These are phyloP conservation scores for Mortierella sp. DNA, from an alignment of 371 early-diverging fungal genomes.

Conservation along the genomic window DNA sequence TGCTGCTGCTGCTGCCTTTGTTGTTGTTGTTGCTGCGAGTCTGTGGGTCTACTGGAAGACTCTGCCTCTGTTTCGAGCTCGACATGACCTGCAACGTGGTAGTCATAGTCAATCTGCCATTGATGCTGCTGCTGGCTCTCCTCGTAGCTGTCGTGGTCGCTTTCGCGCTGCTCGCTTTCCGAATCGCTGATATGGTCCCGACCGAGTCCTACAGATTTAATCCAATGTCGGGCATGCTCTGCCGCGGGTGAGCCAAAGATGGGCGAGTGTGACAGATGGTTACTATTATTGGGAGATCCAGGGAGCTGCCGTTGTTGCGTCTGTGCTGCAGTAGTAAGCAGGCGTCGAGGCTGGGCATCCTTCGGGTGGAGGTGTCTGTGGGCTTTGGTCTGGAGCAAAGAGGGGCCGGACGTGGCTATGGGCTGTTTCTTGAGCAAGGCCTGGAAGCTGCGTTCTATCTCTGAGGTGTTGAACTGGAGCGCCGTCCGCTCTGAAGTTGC, in stretches of 20 bases:
- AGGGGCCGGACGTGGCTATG: slow-evolving; percentile 26
- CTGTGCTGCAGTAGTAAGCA: slow-evolving; percentile 1
- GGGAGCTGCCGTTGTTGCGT: background rate
- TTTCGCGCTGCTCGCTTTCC: slow-evolving; percentile 32
- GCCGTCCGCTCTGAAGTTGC: background rate
- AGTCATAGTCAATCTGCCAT: slow-evolving; percentile 53
- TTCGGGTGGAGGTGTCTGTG: slow-evolving; percentile 17
- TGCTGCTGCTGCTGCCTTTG: background rate
- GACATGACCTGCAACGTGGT: slow-evolving; percentile 37
- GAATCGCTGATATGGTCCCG: slow-evolving; percentile 43
- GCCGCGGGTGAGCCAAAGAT: slow-evolving; percentile 49
- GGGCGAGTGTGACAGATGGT: slow-evolving; percentile 38
- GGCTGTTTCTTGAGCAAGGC: slow-evolving; percentile 48
- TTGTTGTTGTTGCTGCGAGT: background rate
- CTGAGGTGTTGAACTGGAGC: slow-evolving; percentile 37
- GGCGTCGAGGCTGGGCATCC: slow-evolving; percentile 18
- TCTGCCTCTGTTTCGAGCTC: slow-evolving; percentile 28
- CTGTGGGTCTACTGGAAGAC: background rate
- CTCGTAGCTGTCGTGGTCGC: slow-evolving; percentile 33
- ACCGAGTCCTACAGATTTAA: slow-evolving; percentile 21
- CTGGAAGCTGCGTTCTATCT: slow-evolving; percentile 44
- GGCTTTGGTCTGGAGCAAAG: slow-evolving; percentile 23
- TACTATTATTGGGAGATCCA: background rate
- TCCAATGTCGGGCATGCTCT: slow-evolving; percentile 40
- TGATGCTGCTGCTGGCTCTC: slow-evolving; percentile 41